Base-by-base conservation (phyloP, 352 stramenopile species). In the Phytophthora ohioensis region DNA sequence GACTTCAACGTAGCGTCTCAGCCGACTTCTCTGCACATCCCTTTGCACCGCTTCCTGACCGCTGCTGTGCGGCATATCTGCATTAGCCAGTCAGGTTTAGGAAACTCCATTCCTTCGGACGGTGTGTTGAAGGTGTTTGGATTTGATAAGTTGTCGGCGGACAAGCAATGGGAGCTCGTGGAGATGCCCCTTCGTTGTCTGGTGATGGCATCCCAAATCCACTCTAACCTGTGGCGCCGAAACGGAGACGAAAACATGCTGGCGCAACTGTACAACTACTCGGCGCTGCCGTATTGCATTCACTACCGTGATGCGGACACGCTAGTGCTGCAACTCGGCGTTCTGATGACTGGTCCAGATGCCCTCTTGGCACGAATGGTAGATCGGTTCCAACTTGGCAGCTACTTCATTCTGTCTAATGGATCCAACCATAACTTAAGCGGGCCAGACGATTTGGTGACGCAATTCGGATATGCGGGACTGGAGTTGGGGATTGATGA, bases 201-300 rank as follows among this genome's bases (percentile, higher is more conserved):
- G 10, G 90, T 94, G 17, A 95, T 96, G 88, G 82, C 86, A 48
- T 92, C 86, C 15, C 90, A 96, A 66, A 96, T 96, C 48, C 90
- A 96, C 47, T 91, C 88, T 12, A 95, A 94, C 32, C 51, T 96
- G 21, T 96, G 90, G 90, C 82, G 90, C 17, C 83, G 90, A 31
- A 96, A 96, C 52, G 90, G 90, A 38, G 90, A 96, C 64, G 90
- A 96, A 68, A 96, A 93, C 56, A 96, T 96, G 90, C 76, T 95
- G 57, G 89, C 90, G 3, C 90, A 96, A 75, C 55, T 96, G 43
- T 96, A 95, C 80, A 96, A 96, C 73, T 96, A 96, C 69, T 96
- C 88, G 12, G 90, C 90, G 21, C 62, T 96, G 21, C 88, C 90
- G 13, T 96, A 95, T 67, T 96, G 90, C 42, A 79, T 96, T 52